These are phyloP conservation scores for Petunia axillaris DNA, from an alignment of 257 asterid genomes.

Conservation along the genomic window DNA sequence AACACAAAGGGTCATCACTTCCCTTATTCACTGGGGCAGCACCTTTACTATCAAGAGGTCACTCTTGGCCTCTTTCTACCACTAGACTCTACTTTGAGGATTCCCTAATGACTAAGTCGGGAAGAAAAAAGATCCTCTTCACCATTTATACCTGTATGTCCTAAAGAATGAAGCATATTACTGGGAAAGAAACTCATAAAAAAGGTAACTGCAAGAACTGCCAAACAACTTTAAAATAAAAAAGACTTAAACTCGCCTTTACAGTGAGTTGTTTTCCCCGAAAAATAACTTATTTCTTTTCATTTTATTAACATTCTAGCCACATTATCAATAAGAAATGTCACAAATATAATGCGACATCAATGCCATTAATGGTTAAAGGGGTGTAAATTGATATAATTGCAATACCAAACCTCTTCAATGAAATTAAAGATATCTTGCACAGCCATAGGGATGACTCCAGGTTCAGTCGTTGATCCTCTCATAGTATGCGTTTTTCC, in stretches of 20 bases:
- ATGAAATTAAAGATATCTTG: slow-evolving; percentile 69
- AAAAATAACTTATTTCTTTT: slow-evolving; percentile 5
- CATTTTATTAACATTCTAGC: neutral
- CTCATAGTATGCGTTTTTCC: slow-evolving; percentile 98
- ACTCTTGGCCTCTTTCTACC: neutral
- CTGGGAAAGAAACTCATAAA: neutral
- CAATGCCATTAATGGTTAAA: neutral
- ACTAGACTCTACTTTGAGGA: slow-evolving; percentile 8
- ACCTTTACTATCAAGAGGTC: slow-evolving; percentile 4
- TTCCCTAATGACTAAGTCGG: neutral
- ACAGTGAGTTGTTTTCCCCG: neutral
- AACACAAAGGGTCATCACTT: slow-evolving; percentile 16
- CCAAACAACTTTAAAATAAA: slow-evolving; percentile 12
- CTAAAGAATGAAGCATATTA: neutral
- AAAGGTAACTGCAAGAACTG: neutral
- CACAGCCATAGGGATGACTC: slow-evolving; percentile 89
- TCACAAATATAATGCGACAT: neutral
- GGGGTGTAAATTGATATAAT: neutral
- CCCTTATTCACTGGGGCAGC: slow-evolving; percentile 3
- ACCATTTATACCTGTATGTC: neutral
- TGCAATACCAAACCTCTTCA: slow-evolving; percentile 60
- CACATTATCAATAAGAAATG: slow-evolving; percentile 6
- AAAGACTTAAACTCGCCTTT: neutral
- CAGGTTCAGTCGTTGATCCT: slow-evolving; percentile 83
- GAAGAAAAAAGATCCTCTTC: neutral